phyloP scores from a whole-genome alignment of 495 filamentous ascomycete genomes.

The Penicillium antarcticum region DNA sequence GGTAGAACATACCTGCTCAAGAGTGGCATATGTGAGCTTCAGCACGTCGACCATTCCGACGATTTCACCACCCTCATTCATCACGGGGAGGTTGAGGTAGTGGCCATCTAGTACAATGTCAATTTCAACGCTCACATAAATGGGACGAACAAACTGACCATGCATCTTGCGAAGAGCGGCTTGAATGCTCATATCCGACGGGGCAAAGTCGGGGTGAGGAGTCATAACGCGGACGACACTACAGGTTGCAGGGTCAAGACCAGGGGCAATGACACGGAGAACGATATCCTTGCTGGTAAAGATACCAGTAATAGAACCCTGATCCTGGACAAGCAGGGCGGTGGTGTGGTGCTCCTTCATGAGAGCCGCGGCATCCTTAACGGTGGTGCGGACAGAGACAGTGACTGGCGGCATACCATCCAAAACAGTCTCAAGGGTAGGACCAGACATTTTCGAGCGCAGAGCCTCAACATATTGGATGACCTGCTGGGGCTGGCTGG shows the following conservation, averaged over 20 bases:
- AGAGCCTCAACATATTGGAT: constrained; percentile 98
- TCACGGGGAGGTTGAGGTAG: constrained; percentile 95
- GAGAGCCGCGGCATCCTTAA: constrained; percentile 86
- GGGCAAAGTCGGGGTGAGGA: constrained; percentile 96
- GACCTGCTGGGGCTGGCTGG: constrained; percentile 95
- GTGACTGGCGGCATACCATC: constrained; percentile 90
- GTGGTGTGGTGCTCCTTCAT: constrained; percentile 99
- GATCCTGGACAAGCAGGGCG: constrained; percentile 92
- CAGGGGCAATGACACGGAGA: constrained; percentile 94
- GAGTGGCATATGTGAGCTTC: constrained; percentile 94
- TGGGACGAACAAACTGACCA: constrained; percentile 52
- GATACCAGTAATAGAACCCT: constrained; percentile 95
- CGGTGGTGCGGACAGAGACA: constrained; percentile 90
- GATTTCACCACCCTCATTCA: constrained; percentile 96
- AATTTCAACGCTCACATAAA: constrained; percentile 10
- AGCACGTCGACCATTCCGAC: constrained; percentile 99
- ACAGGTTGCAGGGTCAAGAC: constrained; percentile 89
- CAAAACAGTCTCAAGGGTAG: constrained; percentile 90
- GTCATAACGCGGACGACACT: constrained; percentile 99
- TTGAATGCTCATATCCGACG: constrained; percentile 98
- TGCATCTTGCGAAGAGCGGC: constrained; percentile 98
- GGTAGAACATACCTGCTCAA: constrained; percentile 77
- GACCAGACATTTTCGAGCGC: constrained; percentile 94
- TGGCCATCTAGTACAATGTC: constrained; percentile 71
- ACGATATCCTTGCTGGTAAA: constrained; percentile 99